Evolutionary conservation across 768 basidiomycete genomes (phyloP).

Genomic region (Dentipellis sp.): DNA sequence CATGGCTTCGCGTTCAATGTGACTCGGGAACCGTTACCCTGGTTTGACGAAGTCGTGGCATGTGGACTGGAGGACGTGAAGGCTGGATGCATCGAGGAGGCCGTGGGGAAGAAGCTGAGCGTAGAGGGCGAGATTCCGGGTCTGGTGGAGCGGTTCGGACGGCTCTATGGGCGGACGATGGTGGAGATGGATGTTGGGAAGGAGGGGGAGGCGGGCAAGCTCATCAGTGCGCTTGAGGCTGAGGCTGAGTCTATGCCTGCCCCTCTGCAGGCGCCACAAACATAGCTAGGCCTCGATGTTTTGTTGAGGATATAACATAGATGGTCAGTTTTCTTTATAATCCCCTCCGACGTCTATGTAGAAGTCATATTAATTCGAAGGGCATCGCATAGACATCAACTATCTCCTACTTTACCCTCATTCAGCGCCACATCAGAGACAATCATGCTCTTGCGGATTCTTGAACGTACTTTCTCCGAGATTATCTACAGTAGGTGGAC

Average conservation of each 20-base stretch:
- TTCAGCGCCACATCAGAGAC: too few species aligned
- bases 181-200: constrained; percentile 15
- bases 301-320: too few species aligned
- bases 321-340: too few species aligned
- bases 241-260: constrained; percentile 5
- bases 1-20: constrained; percentile 95
- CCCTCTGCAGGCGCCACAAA: too few species aligned
- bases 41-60: constrained; percentile 86
- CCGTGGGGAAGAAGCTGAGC: constrained; percentile 27
- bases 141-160: constrained; percentile 25
- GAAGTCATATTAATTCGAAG: too few species aligned
- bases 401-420: too few species aligned
- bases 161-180: constrained; percentile 21
- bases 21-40: constrained; percentile 65
- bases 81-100: constrained; percentile 58
- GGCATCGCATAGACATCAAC: too few species aligned
- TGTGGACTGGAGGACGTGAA: constrained; percentile 83
- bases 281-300: too few species aligned
- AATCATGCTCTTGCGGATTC: too few species aligned
- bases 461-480: too few species aligned
- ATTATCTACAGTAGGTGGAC: too few species aligned
- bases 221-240: constrained; percentile 16
- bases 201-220: constrained; percentile 16
- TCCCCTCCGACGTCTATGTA: too few species aligned
- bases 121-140: constrained; percentile 45